Evolutionary conservation across 2,329 filamentous ascomycete species (phyloP), one percentile per base, ranked within the genome.

Genomic region (Trichoderma sp.): DNA sequence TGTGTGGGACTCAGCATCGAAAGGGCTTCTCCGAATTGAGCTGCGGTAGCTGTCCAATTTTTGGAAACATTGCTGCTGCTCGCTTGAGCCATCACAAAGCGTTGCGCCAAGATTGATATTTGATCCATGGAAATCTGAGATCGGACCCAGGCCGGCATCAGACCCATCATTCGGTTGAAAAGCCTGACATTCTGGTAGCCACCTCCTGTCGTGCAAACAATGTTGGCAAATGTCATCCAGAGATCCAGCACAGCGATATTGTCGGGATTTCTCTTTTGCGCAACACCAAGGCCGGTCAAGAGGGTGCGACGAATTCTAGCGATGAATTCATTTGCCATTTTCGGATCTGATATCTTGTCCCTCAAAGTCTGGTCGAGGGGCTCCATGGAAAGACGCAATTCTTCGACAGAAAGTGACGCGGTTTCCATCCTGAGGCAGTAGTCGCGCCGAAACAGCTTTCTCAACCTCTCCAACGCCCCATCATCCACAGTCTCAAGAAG

Each of bases 251-350:
- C 18, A 18, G 76, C n/a, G 16, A 77, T 41, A 3, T 68, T 72
- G 16, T 35, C n/a, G 5, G 74, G 33, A 59, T 64, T 33, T 35
- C 50, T 29, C n/a, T 38, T 66, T 24, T 77, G 75, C 6, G 62
- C 76, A 56, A 76, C 59, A 7, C 29, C 59, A 75, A 80, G 77
- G 50, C 77, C 77, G 9, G 69, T 67, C 14, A 80, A 41, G 16
- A 80, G 53, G 16, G 53, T 76, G 64, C 77, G 77, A 33, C 78
- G 79, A 65, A 80, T 77, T 62, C 76, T 78, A 64, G 77, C 76
- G 33, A 75, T 29, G 3, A 79, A 69, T 27, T 75, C 76, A 60
- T 78, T 63, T 9, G 73, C 78, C 38, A 74, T 76, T 12, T 68
- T 62, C 2, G 64, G 60, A n/a, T 69, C 62, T 16, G 76, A 68